Evolutionary conservation across 108 stramenopile species (phyloP), one percentile per base, ranked within the genome.

Genomic region (Mediolabrus comicus): DNA sequence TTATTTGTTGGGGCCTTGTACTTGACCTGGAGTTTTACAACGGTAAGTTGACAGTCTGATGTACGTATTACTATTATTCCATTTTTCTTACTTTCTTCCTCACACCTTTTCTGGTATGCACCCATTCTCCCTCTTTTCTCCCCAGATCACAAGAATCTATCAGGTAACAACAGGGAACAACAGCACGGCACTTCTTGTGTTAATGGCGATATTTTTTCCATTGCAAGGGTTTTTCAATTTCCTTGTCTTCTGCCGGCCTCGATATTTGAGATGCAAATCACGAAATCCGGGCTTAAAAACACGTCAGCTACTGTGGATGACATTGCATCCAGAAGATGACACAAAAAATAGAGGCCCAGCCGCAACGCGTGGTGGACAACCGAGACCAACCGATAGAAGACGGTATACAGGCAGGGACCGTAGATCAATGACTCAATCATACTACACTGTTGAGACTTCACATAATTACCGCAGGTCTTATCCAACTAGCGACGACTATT

Each of bases 141-240:
- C 46, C 16, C 34, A 72, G 72, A 53, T 72, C 7, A 24, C 67
- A 12, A 65, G 84, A 55, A 75, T 59, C 39, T 66, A 72, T 17
- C 33, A 57, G 29, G 59, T 62, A 28, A 39, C 63, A 13, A 75
- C 74, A 27, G 74, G 74, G 32, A 34, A 54, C 17, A 59, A 67
- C 33, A 66, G 59, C 17, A 73, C 67, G 41, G 14, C 41, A 22
- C 56, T 89, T 17, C 59, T 74, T 28, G 71, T 86, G 3, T 38
- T 86, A 10, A 58, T 73, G 49, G 69, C 75, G 10, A 59, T 74
- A 10, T 81, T 89, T 51, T 65, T 86, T 32, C 86, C 86, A 17
- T 33, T 82, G 56, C 86, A 87, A 60, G 86, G 86, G 8, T 81
- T 86, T 54, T 79, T 86, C 69, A 86, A 86, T 49, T 39, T 63